Conservation (phyloP, 1,284 basidiomycete species). For the Boletus semigastroideus region DNA sequence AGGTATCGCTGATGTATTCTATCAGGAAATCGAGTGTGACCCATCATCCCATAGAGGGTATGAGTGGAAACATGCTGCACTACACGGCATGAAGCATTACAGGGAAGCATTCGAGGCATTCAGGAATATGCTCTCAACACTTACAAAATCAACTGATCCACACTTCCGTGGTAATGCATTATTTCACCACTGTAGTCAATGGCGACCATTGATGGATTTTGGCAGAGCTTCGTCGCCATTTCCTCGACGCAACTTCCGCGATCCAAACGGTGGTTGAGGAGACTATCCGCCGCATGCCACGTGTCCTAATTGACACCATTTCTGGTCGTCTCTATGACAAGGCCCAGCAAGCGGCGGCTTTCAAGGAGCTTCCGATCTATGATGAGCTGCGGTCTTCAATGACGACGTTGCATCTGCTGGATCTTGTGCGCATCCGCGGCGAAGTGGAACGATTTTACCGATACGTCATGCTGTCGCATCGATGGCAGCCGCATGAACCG, state of each 20-base stretch:
- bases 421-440: neutral
- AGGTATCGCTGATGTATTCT: neutral
- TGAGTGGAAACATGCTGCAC: neutral
- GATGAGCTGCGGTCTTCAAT: neutral
- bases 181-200: too few species aligned
- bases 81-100: neutral
- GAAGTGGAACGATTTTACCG: conserved; percentile 1
- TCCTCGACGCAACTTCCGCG: neutral
- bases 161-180: neutral
- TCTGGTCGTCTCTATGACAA: conserved; percentile 1
- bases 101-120: neutral
- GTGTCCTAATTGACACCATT: neutral
- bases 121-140: neutral
- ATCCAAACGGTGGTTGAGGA: neutral
- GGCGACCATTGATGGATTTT: too few species aligned
- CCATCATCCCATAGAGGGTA: conserved; percentile 1
- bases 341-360: too few species aligned
- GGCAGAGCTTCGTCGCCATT: neutral
- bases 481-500: conserved; percentile 5
- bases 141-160: neutral
- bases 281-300: neutral
- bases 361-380: neutral
- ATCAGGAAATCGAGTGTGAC: neutral
- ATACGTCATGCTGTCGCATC: conserved; percentile 10
- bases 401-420: neutral